Conservation (phyloP, 208 protist species). For the Crithidia fasciculata region DNA sequence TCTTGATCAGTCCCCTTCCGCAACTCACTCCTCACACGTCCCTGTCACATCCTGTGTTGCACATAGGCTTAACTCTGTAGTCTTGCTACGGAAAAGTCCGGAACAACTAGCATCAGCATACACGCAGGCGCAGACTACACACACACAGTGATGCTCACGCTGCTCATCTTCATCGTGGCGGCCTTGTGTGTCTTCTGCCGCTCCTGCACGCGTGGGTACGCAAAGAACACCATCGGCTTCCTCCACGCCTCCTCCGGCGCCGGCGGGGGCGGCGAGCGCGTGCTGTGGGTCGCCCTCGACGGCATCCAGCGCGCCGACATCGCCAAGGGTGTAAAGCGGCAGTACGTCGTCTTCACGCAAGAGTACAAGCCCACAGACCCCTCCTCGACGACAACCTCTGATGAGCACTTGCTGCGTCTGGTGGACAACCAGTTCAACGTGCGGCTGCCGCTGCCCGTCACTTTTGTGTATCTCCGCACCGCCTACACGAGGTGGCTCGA, state of each 20-base stretch:
- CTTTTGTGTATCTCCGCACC: constrained; percentile 69
- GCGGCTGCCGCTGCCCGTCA: constrained; percentile 47
- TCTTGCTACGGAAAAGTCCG: not conserved
- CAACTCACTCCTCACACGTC: too few relatives aligned
- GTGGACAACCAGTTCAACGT: constrained; percentile 81
- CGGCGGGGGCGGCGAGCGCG: constrained; percentile 96
- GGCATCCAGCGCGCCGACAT: constrained; percentile 64
- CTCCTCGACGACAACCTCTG: not conserved
- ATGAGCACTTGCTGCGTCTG: constrained; percentile 29
- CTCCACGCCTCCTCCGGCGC: constrained; percentile 91
- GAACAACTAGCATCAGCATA: not conserved
- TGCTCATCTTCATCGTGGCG: constrained; percentile 18
- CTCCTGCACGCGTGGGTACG: constrained; percentile 23
- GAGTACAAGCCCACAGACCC: constrained; percentile 21
- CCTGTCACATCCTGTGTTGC: too few relatives aligned
- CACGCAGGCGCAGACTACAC: not conserved
- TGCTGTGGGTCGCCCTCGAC: constrained; percentile 93
- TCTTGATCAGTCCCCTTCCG: too few relatives aligned
- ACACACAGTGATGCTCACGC: constrained; percentile 3
- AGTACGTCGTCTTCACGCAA: constrained; percentile 71
- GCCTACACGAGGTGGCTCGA: constrained; percentile 63
- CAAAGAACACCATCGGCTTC: constrained; percentile 76
- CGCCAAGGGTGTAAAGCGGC: constrained; percentile 33
- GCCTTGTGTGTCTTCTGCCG: constrained; percentile 31
- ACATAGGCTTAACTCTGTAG: not conserved